Evolutionary conservation across 2,329 filamentous ascomycete genomes (phyloP), one percentile per base, ranked within the genome.

Genomic region (Bipolaris zeicola): DNA sequence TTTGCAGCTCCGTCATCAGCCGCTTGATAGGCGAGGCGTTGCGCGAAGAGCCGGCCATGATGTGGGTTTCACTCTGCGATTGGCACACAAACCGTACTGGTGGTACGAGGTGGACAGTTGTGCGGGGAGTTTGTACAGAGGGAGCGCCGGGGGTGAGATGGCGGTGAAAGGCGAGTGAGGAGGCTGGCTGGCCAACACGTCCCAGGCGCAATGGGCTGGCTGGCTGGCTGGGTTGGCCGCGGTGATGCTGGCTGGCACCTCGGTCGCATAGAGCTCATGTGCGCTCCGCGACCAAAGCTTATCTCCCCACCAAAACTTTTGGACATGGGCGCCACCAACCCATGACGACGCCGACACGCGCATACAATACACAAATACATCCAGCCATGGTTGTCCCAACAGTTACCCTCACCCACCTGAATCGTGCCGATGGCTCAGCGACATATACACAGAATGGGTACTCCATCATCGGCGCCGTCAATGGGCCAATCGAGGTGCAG

Each of bases 401-500:
- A 61, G 70, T 72, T 31, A 60, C 66, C 45, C 63, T 75, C 45
- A 67, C 76, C 36, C 74, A 78, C 55, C 82, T 96, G 2, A 82
- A 86, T 57, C 88, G 88, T 60, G 85, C 90, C 24, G 91, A 96
- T 73, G 91, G 91, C 60, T 96, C 92, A 45, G 90, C 90, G 10
- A 89, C 86, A 8, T 92, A 91, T 74, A 86, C 89, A 2, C 83
- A 88, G 67, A 82, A 86, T 55, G 90, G 92, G 46, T 96, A 92
- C 77, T 89, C 88, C 42, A 85, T 98, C 62, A 85, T 96, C 51
- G 90, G 89, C 53, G 89, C 91, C 13, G 92, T 96, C 64, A 98
- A 96, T 77, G 95, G 94, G 0, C 95, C 95, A 14, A 86, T 98
- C 65, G 95, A 99, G 79, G 91, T 94, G 14, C 87, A 88, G 66